A percentile compares a stretch with the other conserved stretches of the same genome.
phyloP scores from a whole-genome alignment of 169 alveolate species.

The Perkinsus olseni region DNA sequence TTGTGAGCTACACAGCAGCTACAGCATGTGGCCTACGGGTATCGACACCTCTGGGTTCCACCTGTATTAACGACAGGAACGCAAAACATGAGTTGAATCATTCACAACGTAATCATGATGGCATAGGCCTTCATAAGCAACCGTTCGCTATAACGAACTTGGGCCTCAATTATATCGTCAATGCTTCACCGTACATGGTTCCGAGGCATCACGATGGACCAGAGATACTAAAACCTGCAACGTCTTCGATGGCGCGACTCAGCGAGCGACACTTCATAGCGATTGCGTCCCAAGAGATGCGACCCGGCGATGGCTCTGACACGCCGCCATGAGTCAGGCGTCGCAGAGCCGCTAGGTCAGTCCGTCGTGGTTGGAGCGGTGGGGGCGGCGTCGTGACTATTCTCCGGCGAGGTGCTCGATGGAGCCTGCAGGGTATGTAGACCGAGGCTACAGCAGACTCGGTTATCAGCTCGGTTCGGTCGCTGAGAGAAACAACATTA shows the following conservation, averaged over 20 bases:
- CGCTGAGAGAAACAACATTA: not conserved
- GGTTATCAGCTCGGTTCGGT: not conserved
- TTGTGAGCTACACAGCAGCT: too few relatives aligned
- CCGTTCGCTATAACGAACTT: not conserved
- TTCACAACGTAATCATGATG: too few relatives aligned
- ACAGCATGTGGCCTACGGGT: too few relatives aligned
- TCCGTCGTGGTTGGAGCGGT: not conserved
- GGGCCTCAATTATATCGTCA: not conserved
- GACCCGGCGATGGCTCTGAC: not conserved
- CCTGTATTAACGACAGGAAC: too few relatives aligned
- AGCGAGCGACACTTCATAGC: not conserved
- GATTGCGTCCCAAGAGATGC: not conserved
- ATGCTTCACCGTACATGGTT: not conserved
- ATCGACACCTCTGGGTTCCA: too few relatives aligned
- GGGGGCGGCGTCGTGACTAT: not conserved
- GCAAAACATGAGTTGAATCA: too few relatives aligned
- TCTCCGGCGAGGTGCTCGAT: not conserved
- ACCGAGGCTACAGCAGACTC: not conserved
- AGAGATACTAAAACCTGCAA: not conserved
- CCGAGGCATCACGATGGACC: not conserved
- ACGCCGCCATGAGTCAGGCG: not conserved
- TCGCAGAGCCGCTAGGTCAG: not conserved
- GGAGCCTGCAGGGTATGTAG: not conserved
- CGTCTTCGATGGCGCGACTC: not conserved
- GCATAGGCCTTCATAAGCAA: not conserved